These are phyloP conservation scores for Yarrowia sp. DNA, from an alignment of 805 yeast species.

Conservation along the genomic window DNA sequence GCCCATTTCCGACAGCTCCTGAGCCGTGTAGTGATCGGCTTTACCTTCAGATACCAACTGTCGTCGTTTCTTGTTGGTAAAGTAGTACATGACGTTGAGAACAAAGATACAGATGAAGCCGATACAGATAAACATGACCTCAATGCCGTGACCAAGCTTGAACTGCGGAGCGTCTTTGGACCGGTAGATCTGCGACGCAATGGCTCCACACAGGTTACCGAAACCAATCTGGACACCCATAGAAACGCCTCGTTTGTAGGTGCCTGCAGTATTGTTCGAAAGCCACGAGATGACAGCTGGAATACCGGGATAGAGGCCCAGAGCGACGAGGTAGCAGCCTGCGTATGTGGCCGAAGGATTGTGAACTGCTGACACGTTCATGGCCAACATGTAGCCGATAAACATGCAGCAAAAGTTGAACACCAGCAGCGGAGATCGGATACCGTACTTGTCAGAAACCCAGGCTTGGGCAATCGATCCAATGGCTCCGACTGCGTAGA, in stretches of 20 bases:
- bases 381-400: slow-evolving; percentile 53
- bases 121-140: slow-evolving; percentile 54
- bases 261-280: slow-evolving; percentile 63
- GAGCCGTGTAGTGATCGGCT: background rate
- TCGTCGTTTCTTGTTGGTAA: slow-evolving; percentile 1
- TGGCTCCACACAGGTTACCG: slow-evolving; percentile 70
- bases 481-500: slow-evolving; percentile 52
- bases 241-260: slow-evolving; percentile 60
- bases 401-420: slow-evolving; percentile 47
- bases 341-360: slow-evolving; percentile 51
- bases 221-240: slow-evolving; percentile 65
- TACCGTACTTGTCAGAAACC: slow-evolving; percentile 49
- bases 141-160: slow-evolving; percentile 58
- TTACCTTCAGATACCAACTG: slow-evolving; percentile 1
- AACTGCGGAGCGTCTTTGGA: slow-evolving; percentile 62
- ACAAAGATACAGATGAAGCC: slow-evolving; percentile 45
- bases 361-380: slow-evolving; percentile 53
- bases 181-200: slow-evolving; percentile 61
- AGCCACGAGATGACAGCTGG: slow-evolving; percentile 67
- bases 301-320: slow-evolving; percentile 64
- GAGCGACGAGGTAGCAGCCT: slow-evolving; percentile 62
- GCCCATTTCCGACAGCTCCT: slow-evolving; percentile 11
- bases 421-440: slow-evolving; percentile 46
- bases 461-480: slow-evolving; percentile 42
- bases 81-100: slow-evolving; percentile 3